phyloP scores from a whole-genome alignment of 2,329 filamentous ascomycete species.

The Monosporascus sp. region DNA sequence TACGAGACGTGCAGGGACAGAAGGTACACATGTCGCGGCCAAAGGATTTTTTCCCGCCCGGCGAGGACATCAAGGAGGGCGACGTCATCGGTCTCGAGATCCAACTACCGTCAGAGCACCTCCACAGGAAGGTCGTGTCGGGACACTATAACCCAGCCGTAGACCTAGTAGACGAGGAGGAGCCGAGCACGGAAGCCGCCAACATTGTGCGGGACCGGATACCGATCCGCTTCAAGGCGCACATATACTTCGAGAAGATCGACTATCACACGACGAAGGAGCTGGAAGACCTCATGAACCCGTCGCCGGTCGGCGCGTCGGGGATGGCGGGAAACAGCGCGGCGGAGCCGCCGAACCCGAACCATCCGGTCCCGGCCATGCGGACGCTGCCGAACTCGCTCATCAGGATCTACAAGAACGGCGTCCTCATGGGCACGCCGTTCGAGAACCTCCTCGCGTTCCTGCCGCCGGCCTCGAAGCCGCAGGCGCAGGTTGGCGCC shows the following conservation, averaged over 20 bases:
- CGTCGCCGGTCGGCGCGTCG: constrained; percentile 45
- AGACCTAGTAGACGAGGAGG: constrained; percentile 58
- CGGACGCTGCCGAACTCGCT: constrained; percentile 80
- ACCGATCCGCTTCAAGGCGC: constrained; percentile 87
- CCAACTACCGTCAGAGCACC: constrained; percentile 73
- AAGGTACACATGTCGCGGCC: constrained; percentile 90
- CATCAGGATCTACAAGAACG: constrained; percentile 92
- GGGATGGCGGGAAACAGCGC: constrained; percentile 27
- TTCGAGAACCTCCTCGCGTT: constrained; percentile 88
- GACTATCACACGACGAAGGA: constrained; percentile 86
- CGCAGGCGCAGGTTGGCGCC: constrained; percentile 65
- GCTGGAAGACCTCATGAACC: constrained; percentile 78
- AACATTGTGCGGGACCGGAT: constrained; percentile 95
- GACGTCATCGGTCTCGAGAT: constrained; percentile 91
- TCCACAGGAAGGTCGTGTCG: constrained; percentile 84
- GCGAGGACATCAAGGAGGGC: constrained; percentile 76
- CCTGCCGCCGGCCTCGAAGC: constrained; percentile 79
- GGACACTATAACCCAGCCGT: constrained; percentile 84
- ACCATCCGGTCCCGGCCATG: constrained; percentile 67
- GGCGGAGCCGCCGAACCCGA: constrained; percentile 60
- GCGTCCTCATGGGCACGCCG: constrained; percentile 74
- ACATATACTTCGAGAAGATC: constrained; percentile 89
- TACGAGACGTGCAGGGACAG: constrained; percentile 84
- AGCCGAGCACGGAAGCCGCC: constrained; percentile 50
- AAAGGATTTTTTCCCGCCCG: constrained; percentile 78